phyloP scores from a whole-genome alignment of 2,329 filamentous ascomycete species.

The Paecilomyces formosus region DNA sequence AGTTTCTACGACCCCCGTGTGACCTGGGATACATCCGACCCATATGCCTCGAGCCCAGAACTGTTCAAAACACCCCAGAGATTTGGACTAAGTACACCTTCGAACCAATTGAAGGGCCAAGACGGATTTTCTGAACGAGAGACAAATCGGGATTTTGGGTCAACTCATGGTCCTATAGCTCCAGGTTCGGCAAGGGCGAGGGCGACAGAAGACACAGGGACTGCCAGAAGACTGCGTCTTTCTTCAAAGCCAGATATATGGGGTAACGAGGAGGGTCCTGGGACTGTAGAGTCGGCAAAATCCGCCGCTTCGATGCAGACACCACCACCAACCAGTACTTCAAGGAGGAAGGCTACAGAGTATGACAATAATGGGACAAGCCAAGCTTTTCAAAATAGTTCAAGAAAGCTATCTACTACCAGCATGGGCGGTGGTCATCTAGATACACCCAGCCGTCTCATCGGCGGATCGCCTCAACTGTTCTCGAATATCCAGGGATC shows the following conservation, averaged over 20 bases:
- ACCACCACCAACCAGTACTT: slow-evolving; percentile 54
- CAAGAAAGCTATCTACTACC: slow-evolving; percentile 13
- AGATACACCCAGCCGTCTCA: slow-evolving; percentile 37
- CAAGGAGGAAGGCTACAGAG: slow-evolving; percentile 38
- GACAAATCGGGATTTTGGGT: slow-evolving; percentile 3
- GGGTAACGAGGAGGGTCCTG: slow-evolving; percentile 22
- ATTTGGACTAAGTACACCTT: slow-evolving; percentile 27
- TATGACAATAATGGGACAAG: slow-evolving; percentile 17
- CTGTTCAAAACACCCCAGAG: slow-evolving; percentile 36
- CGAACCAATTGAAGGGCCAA: slow-evolving; percentile 15
- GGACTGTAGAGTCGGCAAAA: slow-evolving; percentile 28
- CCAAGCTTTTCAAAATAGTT: slow-evolving; percentile 3
- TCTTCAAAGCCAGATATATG: slow-evolving; percentile 18
- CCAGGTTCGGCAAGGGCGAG: slow-evolving; percentile 12
- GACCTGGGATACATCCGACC: slow-evolving; percentile 40
- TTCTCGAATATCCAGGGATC: slow-evolving; percentile 51
- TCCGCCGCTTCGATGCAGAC: slow-evolving; percentile 50
- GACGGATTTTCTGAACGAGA: slow-evolving; percentile 9
- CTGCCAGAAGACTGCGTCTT: slow-evolving; percentile 23
- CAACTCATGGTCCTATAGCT: slow-evolving; percentile 2
- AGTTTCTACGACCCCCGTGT: slow-evolving; percentile 40
- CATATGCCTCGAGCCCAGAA: slow-evolving; percentile 40
- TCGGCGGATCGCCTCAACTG: slow-evolving; percentile 40
- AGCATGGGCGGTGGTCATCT: slow-evolving; percentile 25
- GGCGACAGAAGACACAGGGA: slow-evolving; percentile 22